Evolutionary conservation across 176 grass and related monocot species (phyloP).

Genomic region (Aegilops bicornis): DNA sequence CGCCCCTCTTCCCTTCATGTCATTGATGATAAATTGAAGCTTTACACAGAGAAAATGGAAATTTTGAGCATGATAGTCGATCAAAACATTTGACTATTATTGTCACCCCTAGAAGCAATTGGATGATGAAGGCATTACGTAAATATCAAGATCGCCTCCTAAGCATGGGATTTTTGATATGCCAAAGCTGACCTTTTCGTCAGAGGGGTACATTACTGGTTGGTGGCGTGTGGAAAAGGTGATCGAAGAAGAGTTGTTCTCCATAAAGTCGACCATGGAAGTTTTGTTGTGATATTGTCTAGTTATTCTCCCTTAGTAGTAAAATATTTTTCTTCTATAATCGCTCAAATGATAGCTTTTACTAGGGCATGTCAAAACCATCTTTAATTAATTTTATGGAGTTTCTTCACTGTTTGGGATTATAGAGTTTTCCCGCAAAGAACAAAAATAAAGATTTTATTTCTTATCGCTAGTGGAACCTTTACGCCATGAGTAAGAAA

Average conservation of each 20-base stretch:
- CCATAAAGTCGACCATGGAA: constrained; percentile 37
- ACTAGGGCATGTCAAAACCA: background rate
- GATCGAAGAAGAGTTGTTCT: constrained; percentile 47
- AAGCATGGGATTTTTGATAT: constrained; percentile 33
- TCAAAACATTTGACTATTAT: constrained; percentile 25
- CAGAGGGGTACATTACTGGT: constrained; percentile 54
- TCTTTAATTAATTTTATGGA: background rate
- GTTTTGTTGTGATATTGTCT: constrained; percentile 26
- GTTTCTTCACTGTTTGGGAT: background rate
- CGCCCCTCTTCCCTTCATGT: constrained; percentile 55
- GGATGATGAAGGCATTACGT: constrained; percentile 20
- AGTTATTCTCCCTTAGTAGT: background rate
- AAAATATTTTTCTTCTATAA: background rate
- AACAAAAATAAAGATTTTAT: background rate
- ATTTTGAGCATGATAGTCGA: constrained; percentile 11
- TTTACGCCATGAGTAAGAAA: background rate
- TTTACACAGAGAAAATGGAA: constrained; percentile 12
- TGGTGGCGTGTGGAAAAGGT: constrained; percentile 61
- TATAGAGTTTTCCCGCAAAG: background rate
- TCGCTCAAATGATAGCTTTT: background rate
- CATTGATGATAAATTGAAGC: background rate
- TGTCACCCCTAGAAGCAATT: background rate
- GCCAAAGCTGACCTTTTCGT: constrained; percentile 7
- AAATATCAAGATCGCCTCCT: constrained; percentile 36
- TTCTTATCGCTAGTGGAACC: background rate